phyloP scores from a whole-genome alignment of 169 alveolate species.

The Cryptosporidium bovis region DNA sequence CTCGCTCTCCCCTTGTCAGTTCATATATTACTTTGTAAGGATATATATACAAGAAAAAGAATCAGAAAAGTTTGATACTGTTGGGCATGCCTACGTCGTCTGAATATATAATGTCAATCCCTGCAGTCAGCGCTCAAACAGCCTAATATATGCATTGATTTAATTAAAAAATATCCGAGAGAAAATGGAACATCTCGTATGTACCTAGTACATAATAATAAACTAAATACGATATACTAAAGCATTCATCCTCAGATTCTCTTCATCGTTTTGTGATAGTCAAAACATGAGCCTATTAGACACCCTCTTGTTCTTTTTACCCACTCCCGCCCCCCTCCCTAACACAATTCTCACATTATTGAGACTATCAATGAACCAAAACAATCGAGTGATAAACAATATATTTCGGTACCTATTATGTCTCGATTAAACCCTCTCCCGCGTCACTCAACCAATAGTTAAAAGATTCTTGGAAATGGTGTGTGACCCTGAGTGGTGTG shows the following conservation, averaged over 20 bases:
- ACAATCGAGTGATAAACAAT: no score
- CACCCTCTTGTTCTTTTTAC: no score
- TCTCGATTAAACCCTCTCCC: no score
- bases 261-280: no score
- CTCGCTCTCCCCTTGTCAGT: not conserved
- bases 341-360: no score
- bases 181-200: constrained; percentile 51
- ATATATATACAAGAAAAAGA: not conserved
- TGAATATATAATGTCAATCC: constrained; percentile 3
- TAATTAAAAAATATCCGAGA: constrained; percentile 62
- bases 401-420: no score
- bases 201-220: constrained; percentile 45
- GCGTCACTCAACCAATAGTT: not conserved
- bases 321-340: no score
- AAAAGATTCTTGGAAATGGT: not conserved
- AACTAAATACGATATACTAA: not conserved
- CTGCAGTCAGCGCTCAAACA: constrained; percentile 67
- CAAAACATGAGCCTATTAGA: no score
- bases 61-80: not conserved
- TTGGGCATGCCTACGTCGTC: constrained; percentile 59
- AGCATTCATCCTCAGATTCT: no score
- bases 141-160: constrained; percentile 10
- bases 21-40: not conserved
- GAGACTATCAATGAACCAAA: no score
- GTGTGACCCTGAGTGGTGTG: constrained; percentile 53